Conservation (phyloP, 345 rosid species). For the Mangifera indica region DNA sequence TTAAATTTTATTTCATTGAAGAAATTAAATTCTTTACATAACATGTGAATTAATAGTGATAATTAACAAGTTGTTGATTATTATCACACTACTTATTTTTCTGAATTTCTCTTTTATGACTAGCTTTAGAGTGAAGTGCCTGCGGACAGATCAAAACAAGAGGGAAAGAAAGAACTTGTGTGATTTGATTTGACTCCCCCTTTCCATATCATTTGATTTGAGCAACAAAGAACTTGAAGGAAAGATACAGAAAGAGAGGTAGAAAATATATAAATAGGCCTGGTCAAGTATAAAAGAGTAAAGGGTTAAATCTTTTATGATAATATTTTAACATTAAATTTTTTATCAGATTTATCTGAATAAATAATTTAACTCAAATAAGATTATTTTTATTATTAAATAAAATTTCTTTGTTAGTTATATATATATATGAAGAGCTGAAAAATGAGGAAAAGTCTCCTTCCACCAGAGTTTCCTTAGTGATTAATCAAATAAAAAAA, state of each 20-base stretch:
- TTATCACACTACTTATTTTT: too few species aligned
- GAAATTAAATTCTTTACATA: neutral
- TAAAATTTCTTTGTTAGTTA: too few species aligned
- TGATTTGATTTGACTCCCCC: conserved; percentile 55
- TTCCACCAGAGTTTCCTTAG: conserved; percentile 36
- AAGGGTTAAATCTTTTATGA: too few species aligned
- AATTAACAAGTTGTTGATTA: too few species aligned
- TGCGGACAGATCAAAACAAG: conserved; percentile 42
- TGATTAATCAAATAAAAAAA: conserved; percentile 22
- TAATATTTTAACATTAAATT: too few species aligned
- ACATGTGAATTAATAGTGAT: too few species aligned
- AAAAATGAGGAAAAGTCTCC: conserved; percentile 85
- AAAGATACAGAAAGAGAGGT: conserved; percentile 7
- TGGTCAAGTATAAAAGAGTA: too few species aligned
- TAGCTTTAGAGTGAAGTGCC: conserved; percentile 29
- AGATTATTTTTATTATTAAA: too few species aligned
- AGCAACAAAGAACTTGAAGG: neutral
- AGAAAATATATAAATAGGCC: neutral
- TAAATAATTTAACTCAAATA: too few species aligned
- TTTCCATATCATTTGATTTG: conserved; percentile 43
- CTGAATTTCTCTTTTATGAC: conserved; percentile 20
- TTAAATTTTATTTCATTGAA: neutral
- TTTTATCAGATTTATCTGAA: too few species aligned
- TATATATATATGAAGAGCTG: conserved; percentile 39
- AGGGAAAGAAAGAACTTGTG: conserved; percentile 7